A percentile compares a stretch with the other conserved stretches of the same genome.
Conservation (phyloP, 2,329 filamentous ascomycete genomes). For the Fusarium abutilonis region DNA sequence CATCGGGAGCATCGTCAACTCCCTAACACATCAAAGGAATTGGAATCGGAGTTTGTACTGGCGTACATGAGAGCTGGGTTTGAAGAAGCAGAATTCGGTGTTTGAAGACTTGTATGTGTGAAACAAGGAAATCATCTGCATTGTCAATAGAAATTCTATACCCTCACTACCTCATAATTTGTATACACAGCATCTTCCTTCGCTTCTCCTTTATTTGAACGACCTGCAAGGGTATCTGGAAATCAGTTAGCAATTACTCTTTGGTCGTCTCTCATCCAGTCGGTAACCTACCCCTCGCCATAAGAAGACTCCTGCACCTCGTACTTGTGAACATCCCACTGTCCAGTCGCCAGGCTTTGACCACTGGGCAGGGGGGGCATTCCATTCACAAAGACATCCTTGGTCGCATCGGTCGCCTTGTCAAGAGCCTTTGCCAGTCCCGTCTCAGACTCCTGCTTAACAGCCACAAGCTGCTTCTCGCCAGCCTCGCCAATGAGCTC, state of each 20-base stretch:
- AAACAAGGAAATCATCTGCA: conserved; percentile 44
- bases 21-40: conserved; percentile 1
- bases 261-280: neutral
- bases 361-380: conserved; percentile 87
- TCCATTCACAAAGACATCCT: conserved; percentile 77
- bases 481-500: conserved; percentile 76
- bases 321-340: conserved; percentile 76
- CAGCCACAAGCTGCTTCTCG: conserved; percentile 74
- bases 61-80: neutral
- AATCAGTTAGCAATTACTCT: conserved; percentile 33
- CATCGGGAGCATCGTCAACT: conserved; percentile 16
- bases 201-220: conserved; percentile 59
- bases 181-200: conserved; percentile 45
- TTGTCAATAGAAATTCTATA: conserved; percentile 48
- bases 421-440: conserved; percentile 79
- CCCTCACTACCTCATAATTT: conserved; percentile 43
- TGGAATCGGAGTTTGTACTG: conserved; percentile 11
- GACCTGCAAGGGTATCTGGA: conserved; percentile 71
- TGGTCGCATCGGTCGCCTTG: conserved; percentile 63
- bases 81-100: neutral
- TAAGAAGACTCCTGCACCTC: conserved; percentile 75
- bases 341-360: conserved; percentile 62
- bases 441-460: conserved; percentile 77
- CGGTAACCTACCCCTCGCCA: conserved; percentile 68
- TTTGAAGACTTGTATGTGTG: neutral